Conservation (phyloP, 2,329 filamentous ascomycete genomes). For the Whalleya microplaca region DNA sequence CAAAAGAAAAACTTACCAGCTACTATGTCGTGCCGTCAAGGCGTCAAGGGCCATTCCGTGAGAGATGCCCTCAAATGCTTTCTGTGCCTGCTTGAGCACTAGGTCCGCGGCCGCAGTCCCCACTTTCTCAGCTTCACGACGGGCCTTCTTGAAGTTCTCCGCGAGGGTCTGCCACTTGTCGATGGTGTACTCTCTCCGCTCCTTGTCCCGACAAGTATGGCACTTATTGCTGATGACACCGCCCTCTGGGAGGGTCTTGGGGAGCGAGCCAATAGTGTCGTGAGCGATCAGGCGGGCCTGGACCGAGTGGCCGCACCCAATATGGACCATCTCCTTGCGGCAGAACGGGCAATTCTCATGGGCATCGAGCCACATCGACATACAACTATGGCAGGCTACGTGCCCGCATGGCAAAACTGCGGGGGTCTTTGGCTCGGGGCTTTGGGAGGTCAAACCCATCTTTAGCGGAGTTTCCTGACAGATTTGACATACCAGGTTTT, state of each 20-base stretch:
- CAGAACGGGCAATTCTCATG: conserved; percentile 42
- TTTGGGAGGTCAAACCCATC: conserved; percentile 10
- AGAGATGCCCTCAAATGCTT: neutral
- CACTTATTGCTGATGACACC: conserved; percentile 32
- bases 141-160: neutral
- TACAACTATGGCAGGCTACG: conserved; percentile 35
- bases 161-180: neutral
- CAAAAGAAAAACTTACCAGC: neutral
- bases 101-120: neutral
- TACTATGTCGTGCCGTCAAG: neutral
- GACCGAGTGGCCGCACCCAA: conserved; percentile 37
- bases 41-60: neutral
- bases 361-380: conserved; percentile 32
- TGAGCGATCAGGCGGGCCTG: conserved; percentile 31
- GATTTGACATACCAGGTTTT: conserved; percentile 30
- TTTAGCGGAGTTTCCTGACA: conserved; percentile 22
- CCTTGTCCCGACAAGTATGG: conserved; percentile 16
- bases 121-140: neutral
- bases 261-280: conserved; percentile 38
- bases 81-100: neutral
- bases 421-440: conserved; percentile 14
- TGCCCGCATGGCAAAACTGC: conserved; percentile 43
- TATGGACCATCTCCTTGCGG: conserved; percentile 33
- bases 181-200: neutral
- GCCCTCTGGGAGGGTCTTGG: conserved; percentile 37